Evolutionary conservation across 208 protist species (phyloP), one percentile per base, ranked within the genome.

Genomic region (Trypanosoma platydactyli): DNA sequence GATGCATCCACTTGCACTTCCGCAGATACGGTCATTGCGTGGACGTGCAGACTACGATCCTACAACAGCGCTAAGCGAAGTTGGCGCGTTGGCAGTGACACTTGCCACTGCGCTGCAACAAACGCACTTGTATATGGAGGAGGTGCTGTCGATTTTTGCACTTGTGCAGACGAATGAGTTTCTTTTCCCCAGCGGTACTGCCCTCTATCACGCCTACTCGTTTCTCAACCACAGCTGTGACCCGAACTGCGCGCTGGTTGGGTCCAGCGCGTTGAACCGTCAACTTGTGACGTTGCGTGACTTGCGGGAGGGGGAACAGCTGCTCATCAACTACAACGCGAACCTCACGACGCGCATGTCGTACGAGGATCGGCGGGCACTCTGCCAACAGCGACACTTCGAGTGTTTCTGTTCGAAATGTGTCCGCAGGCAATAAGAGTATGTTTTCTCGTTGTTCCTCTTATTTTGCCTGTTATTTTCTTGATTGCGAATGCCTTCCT

Each of bases 151-250:
- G 0, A 65, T 95, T 2, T 94, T 95, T 64, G 90, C 87, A 48
- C 33, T 95, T 58, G 62, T 92, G 30, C 90, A 94, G 64, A 92
- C 83, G 15, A 95, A 95, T 75, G 87, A 95, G 73, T 89, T 94
- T 53, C 73, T 91, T 20, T 20, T 84, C 16, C 48, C 62, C 1
- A 79, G 78, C 27, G 86, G 86, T 15, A 65, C 83, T 29, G 86
- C 85, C 11, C 68, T 95, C 5, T 95, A 91, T 63, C 73, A 81
- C 5, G 62, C 71, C 20, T 70, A 92, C 22, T 88, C 81, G 30
- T 69, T 95, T 59, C 65, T 95, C 12, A 95, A 95, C 51, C 90
- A 95, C 78, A 95, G 90, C 74, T 95, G 90, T 54, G 80, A 86
- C 0, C 90, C 90, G 12, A 95, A 95, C 77, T 91, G 85, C 68